phyloP scores from a whole-genome alignment of 768 basidiomycete genomes.

The Lactarius hatsudake region DNA sequence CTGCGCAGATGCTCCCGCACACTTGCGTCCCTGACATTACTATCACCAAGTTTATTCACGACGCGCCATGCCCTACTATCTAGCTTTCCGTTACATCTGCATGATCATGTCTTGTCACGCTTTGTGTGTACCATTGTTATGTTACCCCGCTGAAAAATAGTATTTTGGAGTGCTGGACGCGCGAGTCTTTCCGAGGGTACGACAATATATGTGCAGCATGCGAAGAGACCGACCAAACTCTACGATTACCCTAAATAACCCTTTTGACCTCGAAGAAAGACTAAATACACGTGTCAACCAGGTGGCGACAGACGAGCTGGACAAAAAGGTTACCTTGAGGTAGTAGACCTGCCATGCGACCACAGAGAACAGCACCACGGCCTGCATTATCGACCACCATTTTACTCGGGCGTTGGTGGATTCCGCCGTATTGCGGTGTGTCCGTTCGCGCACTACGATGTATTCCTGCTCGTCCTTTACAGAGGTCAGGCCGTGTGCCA shows the following conservation, averaged over 20 bases:
- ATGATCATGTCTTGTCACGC: conserved; percentile 9
- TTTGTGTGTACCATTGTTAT: conserved; percentile 26
- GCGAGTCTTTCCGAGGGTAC: neutral
- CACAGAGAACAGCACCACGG: conserved; percentile 79
- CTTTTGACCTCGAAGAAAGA: conserved; percentile 92
- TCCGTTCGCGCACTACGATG: conserved; percentile 88
- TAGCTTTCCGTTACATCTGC: conserved; percentile 17
- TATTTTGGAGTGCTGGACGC: neutral
- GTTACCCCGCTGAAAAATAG: neutral
- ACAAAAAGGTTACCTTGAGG: conserved; percentile 61
- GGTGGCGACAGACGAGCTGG: conserved; percentile 16
- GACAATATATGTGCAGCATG: conserved; percentile 14
- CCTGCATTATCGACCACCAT: conserved; percentile 97
- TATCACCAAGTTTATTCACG: conserved; percentile 10
- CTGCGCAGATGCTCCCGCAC: conserved; percentile 5
- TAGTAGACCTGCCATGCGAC: conserved; percentile 99
- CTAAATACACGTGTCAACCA: conserved; percentile 35
- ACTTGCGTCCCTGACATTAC: conserved; percentile 13
- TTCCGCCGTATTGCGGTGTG: conserved; percentile 92
- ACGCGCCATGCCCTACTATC: conserved; percentile 17
- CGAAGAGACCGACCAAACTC: neutral
- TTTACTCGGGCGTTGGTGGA: conserved; percentile 94
- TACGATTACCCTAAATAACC: conserved; percentile 55
- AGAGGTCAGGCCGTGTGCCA: conserved; percentile 75
- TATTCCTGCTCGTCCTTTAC: conserved; percentile 99